Conservation (phyloP, 768 basidiomycete species). For the Obba rivulosa region DNA sequence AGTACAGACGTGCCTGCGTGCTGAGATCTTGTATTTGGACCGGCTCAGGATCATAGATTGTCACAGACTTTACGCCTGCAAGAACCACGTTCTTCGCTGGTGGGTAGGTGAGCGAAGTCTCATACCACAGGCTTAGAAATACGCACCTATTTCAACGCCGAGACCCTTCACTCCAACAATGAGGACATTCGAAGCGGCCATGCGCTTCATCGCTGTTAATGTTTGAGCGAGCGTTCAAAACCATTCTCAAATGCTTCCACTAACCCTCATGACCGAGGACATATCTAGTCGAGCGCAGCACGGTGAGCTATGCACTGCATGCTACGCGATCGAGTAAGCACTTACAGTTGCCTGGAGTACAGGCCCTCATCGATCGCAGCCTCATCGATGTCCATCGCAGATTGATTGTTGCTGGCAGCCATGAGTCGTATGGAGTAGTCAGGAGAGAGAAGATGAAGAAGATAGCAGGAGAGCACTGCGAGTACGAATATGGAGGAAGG, state of each 20-base stretch:
- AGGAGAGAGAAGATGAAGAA: conserved; percentile 3
- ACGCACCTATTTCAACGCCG: conserved; percentile 88
- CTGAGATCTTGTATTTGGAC: conserved; percentile 88
- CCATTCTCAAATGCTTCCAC: conserved; percentile 11
- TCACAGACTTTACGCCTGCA: conserved; percentile 97
- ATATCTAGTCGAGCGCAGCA: conserved; percentile 50
- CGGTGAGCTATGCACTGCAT: background rate
- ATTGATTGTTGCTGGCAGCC: conserved; percentile 31
- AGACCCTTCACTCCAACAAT: conserved; percentile 89
- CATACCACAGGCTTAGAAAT: background rate
- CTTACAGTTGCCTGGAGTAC: conserved; percentile 91
- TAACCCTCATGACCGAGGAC: conserved; percentile 95
- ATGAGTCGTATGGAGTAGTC: conserved; percentile 22
- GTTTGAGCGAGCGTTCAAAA: conserved; percentile 17
- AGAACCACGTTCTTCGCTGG: conserved; percentile 91
- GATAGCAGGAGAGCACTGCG: conserved; percentile 4
- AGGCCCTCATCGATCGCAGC: conserved; percentile 88
- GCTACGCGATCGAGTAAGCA: conserved; percentile 9
- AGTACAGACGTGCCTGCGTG: conserved; percentile 59
- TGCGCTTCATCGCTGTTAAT: conserved; percentile 94
- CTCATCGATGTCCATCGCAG: conserved; percentile 82
- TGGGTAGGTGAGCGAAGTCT: conserved; percentile 1
- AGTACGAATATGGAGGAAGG: conserved; percentile 5
- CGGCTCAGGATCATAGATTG: conserved; percentile 89
- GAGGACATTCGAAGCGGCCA: conserved; percentile 94